phyloP scores from a whole-genome alignment of 345 rosid species.

The Hibiscus mutabilis region DNA sequence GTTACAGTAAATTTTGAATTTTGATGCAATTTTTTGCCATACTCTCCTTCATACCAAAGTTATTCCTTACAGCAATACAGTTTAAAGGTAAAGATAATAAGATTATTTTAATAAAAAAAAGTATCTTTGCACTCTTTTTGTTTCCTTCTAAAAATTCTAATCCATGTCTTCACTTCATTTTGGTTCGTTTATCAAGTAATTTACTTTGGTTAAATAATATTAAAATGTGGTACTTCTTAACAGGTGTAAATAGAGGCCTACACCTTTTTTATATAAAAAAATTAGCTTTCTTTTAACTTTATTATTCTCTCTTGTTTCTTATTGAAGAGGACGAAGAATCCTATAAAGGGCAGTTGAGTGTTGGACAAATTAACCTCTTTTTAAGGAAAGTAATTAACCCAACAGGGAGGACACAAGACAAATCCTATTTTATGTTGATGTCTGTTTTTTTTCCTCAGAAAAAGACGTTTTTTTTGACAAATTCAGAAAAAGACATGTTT shows the following conservation, averaged over 20 bases:
- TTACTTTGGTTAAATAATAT: too few species aligned
- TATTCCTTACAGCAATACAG: constrained; percentile 5
- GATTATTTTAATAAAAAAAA: not conserved
- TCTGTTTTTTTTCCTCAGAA: not conserved
- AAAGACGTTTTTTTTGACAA: too few species aligned
- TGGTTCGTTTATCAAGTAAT: not conserved
- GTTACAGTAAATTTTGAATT: not conserved
- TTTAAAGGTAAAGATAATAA: not conserved
- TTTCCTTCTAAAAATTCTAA: too few species aligned
- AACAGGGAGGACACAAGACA: not conserved
- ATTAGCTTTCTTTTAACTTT: too few species aligned
- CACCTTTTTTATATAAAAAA: too few species aligned
- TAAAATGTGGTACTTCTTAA: too few species aligned
- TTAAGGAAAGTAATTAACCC: not conserved
- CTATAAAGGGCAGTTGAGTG: constrained; percentile 10
- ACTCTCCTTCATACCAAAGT: constrained; percentile 19
- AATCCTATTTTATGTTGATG: not conserved
- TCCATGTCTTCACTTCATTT: not conserved
- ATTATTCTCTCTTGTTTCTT: constrained; percentile 12
- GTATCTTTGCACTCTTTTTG: constrained; percentile 5
- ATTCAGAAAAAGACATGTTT: constrained; percentile 5
- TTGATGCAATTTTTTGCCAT: constrained; percentile 10
- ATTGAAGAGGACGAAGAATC: constrained; percentile 18
- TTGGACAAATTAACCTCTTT: constrained; percentile 7
- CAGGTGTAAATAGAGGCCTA: too few species aligned